These are phyloP conservation scores for Salix viminalis DNA, from an alignment of 345 rosid genomes.

Conservation along the genomic window DNA sequence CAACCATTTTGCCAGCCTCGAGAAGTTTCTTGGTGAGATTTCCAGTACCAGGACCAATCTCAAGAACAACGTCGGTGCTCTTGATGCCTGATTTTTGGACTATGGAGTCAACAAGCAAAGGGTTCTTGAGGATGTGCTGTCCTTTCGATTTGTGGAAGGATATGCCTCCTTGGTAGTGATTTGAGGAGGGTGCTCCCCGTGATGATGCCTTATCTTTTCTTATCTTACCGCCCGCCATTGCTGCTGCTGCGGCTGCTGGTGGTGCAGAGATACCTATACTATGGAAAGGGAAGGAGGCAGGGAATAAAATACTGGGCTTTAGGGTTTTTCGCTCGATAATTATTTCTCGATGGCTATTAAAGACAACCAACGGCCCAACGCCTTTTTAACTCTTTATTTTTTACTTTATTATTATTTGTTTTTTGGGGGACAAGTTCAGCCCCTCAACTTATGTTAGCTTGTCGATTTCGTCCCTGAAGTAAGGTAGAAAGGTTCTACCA, in stretches of 20 bases:
- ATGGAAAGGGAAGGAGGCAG: too few species aligned
- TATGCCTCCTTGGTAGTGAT: slow-evolving; percentile 77
- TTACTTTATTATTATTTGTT: too few species aligned
- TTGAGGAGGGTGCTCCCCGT: slow-evolving; percentile 43
- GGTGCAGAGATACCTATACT: neutral
- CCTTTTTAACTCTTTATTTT: too few species aligned
- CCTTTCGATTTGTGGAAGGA: slow-evolving; percentile 88
- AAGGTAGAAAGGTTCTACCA: too few species aligned
- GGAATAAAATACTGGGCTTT: neutral
- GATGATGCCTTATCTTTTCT: slow-evolving; percentile 62
- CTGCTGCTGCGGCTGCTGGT: neutral
- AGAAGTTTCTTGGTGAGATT: slow-evolving; percentile 90
- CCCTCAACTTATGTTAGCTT: too few species aligned
- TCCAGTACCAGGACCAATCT: slow-evolving; percentile 92
- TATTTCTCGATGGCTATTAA: too few species aligned
- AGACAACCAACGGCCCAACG: too few species aligned
- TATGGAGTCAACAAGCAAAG: slow-evolving; percentile 70
- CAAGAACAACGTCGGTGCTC: slow-evolving; percentile 74
- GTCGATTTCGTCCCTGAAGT: too few species aligned
- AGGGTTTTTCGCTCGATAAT: neutral
- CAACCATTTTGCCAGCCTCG: slow-evolving; percentile 72
- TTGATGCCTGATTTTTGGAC: slow-evolving; percentile 84
- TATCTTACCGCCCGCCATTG: slow-evolving; percentile 83
- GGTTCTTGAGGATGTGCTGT: slow-evolving; percentile 85
- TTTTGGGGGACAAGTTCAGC: too few species aligned